These are phyloP conservation scores for Westerdykella sp. DNA, from an alignment of 2,329 filamentous ascomycete species.

Conservation along the genomic window DNA sequence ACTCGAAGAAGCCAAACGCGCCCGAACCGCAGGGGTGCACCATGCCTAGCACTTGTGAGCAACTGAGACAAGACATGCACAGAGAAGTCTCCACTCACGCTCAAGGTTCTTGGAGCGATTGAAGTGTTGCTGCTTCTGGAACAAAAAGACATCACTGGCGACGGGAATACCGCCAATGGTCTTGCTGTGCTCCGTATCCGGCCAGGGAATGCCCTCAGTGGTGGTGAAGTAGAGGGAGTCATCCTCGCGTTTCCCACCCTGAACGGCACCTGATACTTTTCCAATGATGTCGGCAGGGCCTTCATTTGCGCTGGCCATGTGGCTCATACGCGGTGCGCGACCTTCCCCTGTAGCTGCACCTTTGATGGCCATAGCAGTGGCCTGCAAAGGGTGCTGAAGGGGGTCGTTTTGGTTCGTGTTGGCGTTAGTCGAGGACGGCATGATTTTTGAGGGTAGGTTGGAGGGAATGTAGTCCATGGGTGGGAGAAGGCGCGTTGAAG, in stretches of 20 bases:
- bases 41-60: slow-evolving; percentile 31
- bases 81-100: slow-evolving; percentile 3
- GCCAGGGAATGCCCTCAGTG: slow-evolving; percentile 49
- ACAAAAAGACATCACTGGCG: slow-evolving; percentile 46
- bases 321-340: slow-evolving; percentile 33
- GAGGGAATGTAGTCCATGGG: slow-evolving; percentile 14
- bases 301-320: slow-evolving; percentile 44
- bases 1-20: slow-evolving; percentile 45
- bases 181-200: slow-evolving; percentile 48
- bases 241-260: slow-evolving; percentile 45
- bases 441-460: slow-evolving; percentile 11
- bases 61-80: too few relatives aligned
- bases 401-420: slow-evolving; percentile 31
- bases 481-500: not conserved
- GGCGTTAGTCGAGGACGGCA: slow-evolving; percentile 17
- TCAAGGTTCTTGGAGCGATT: slow-evolving; percentile 51
- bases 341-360: slow-evolving; percentile 34
- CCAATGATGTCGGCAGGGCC: slow-evolving; percentile 48
- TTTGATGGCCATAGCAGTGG: slow-evolving; percentile 39
- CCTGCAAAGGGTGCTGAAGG: slow-evolving; percentile 39
- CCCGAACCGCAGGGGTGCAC: slow-evolving; percentile 40
- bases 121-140: slow-evolving; percentile 52
- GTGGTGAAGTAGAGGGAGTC: slow-evolving; percentile 50
- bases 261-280: slow-evolving; percentile 45
- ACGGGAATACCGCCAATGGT: slow-evolving; percentile 49